Conservation (phyloP, 1,284 basidiomycete genomes). For the Cutaneotrichosporon cutaneum region DNA sequence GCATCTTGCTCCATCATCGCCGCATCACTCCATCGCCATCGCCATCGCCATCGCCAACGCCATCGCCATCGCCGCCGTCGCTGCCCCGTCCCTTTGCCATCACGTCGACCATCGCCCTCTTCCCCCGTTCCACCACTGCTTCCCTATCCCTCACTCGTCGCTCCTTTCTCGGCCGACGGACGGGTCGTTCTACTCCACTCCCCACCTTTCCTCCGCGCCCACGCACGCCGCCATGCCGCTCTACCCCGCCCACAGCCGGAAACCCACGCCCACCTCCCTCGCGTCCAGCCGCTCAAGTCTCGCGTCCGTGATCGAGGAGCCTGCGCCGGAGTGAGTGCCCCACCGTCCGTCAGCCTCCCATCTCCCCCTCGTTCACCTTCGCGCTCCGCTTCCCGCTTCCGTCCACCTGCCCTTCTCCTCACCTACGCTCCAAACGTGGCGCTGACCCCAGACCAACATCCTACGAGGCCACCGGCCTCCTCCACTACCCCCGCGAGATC, state of each 20-base stretch:
- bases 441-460: slow-evolving; percentile 1
- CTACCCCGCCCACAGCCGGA: slow-evolving; percentile 1
- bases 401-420: too few species aligned
- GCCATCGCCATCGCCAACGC: background rate
- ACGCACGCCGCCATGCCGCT: background rate
- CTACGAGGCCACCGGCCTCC: slow-evolving; percentile 2
- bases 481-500: slow-evolving; percentile 5
- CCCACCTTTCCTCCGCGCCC: too few species aligned
- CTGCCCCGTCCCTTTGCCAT: background rate
- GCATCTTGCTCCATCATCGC: background rate
- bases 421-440: too few species aligned
- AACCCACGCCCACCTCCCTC: background rate
- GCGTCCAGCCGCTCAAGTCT: background rate
- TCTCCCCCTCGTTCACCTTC: background rate
- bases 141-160: background rate
- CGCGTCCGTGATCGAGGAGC: background rate
- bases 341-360: background rate
- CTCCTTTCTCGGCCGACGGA: background rate
- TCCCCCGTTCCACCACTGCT: background rate
- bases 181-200: too few species aligned
- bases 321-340: background rate
- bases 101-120: background rate
- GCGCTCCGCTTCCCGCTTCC: background rate
- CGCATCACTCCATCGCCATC: background rate
- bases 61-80: background rate